These are phyloP conservation scores for Daphne laureola DNA, from an alignment of 441 rosid species.

Conservation along the genomic window DNA sequence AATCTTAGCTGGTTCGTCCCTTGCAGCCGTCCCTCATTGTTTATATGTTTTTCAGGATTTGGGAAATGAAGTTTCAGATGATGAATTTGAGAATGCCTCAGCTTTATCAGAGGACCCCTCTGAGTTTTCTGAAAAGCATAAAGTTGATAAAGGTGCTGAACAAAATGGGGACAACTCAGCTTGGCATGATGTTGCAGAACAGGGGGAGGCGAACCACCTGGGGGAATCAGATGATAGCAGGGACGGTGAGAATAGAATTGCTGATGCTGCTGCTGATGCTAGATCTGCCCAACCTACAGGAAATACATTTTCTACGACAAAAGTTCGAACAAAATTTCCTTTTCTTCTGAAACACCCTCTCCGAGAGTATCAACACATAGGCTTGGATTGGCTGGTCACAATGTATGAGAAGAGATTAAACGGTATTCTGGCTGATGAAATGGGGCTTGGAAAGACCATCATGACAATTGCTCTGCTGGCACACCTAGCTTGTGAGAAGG, in stretches of 20 bases:
- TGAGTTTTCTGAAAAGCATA: constrained; percentile 31
- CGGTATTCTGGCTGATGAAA: constrained; percentile 99
- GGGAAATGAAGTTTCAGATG: constrained; percentile 54
- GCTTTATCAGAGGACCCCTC: constrained; percentile 46
- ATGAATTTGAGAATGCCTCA: constrained; percentile 62
- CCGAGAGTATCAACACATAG: constrained; percentile 99
- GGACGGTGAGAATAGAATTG: constrained; percentile 70
- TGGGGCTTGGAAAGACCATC: constrained; percentile 99
- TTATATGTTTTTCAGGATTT: constrained; percentile 43
- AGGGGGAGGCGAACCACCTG: constrained; percentile 28
- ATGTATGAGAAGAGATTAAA: constrained; percentile 98
- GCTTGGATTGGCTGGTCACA: constrained; percentile 99
- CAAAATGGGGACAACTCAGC: constrained; percentile 27
- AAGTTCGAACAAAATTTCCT: constrained; percentile 95
- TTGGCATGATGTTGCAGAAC: constrained; percentile 23
- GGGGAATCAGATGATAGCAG: constrained; percentile 38
- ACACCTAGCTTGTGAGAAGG: constrained; percentile 97
- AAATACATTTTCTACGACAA: constrained; percentile 89
- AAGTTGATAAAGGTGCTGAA: constrained; percentile 37
- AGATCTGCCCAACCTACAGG: constrained; percentile 99
- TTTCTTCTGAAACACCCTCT: constrained; percentile 96
- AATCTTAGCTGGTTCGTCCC: neutral
- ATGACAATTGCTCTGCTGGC: constrained; percentile 99
- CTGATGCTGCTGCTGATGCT: constrained; percentile 99
- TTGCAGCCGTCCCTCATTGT: constrained; percentile 10